A percentile compares a stretch with the other conserved stretches of the same genome.
phyloP scores from a whole-genome alignment of 192 early-diverging fungal genomes.

The Entomortierella parvispora region DNA sequence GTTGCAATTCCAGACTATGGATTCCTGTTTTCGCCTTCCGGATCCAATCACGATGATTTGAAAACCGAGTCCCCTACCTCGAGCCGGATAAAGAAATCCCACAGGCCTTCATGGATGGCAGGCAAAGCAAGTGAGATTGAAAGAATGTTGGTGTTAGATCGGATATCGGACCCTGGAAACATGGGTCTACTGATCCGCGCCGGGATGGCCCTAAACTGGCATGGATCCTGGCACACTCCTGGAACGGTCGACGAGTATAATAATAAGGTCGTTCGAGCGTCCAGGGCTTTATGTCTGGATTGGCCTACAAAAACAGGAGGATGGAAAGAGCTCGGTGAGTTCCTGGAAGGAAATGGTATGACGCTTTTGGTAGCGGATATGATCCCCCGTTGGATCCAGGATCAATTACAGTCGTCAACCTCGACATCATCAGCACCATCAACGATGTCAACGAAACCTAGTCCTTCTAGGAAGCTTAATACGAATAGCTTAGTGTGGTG shows the following conservation, averaged over 20 bases:
- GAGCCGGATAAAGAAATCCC: no score
- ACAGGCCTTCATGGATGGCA: neutral
- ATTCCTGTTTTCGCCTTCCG: slow-evolving; percentile 3
- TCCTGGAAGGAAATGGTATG: slow-evolving; percentile 27
- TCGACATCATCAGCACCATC: neutral
- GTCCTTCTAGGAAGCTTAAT: no score
- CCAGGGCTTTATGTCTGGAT: slow-evolving; percentile 50
- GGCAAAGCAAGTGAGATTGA: slow-evolving; percentile 6
- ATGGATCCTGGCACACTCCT: slow-evolving; percentile 43
- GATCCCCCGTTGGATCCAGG: slow-evolving; percentile 27
- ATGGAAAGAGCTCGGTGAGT: slow-evolving; percentile 18
- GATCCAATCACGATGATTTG: neutral
- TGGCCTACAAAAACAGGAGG: slow-evolving; percentile 36
- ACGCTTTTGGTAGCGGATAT: slow-evolving; percentile 60
- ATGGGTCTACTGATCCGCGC: slow-evolving; percentile 58
- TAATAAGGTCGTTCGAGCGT: slow-evolving; percentile 58
- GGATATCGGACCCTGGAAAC: slow-evolving; percentile 57
- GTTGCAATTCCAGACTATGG: slow-evolving; percentile 49
- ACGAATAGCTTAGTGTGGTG: slow-evolving; percentile 31
- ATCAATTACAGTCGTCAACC: neutral
- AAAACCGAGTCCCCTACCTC: neutral
- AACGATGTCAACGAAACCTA: no score
- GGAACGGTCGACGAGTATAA: slow-evolving; percentile 59
- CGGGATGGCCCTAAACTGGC: slow-evolving; percentile 60
- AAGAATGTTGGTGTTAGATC: slow-evolving; percentile 54